A percentile compares a stretch with the other conserved stretches of the same genome.
phyloP scores from a whole-genome alignment of 345 rosid species.

The Kandelia obovata region DNA sequence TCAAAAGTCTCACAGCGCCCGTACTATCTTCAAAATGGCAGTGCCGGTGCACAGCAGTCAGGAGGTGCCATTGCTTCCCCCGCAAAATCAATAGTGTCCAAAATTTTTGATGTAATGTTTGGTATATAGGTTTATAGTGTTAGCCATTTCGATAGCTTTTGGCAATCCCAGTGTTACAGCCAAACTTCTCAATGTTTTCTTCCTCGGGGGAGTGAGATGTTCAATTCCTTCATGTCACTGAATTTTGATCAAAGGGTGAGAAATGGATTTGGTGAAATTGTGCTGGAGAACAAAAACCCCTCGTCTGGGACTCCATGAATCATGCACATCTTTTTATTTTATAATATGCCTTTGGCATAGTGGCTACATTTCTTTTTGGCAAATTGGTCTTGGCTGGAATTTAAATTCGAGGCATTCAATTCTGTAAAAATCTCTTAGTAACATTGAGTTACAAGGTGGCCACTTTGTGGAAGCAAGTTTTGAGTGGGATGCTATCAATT shows the following conservation, averaged over 20 bases:
- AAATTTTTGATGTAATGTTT: slow-evolving; percentile 76
- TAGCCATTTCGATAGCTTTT: neutral
- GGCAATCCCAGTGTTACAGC: neutral
- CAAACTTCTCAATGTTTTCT: neutral
- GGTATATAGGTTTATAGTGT: slow-evolving; percentile 41
- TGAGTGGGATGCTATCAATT: neutral
- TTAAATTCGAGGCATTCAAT: too few species aligned
- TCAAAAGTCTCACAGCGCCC: slow-evolving; percentile 45
- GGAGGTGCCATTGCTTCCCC: slow-evolving; percentile 82
- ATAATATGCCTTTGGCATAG: too few species aligned
- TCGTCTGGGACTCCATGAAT: neutral
- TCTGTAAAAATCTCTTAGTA: too few species aligned
- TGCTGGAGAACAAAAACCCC: neutral
- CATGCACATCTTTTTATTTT: too few species aligned
- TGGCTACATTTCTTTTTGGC: too few species aligned
- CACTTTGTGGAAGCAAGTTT: neutral
- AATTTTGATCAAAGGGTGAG: neutral
- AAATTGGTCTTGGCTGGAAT: too few species aligned
- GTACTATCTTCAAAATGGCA: slow-evolving; percentile 62
- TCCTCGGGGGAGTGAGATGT: neutral
- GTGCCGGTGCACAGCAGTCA: slow-evolving; percentile 47
- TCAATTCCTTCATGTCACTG: neutral
- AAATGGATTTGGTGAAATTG: neutral
- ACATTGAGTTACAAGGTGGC: too few species aligned
- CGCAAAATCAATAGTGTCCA: slow-evolving; percentile 70